Percentiles rank a stretch among this genome's conserved stretches.
These are phyloP conservation scores for Pythium myriotylum DNA, from an alignment of 352 stramenopile genomes.

Conservation along the genomic window DNA sequence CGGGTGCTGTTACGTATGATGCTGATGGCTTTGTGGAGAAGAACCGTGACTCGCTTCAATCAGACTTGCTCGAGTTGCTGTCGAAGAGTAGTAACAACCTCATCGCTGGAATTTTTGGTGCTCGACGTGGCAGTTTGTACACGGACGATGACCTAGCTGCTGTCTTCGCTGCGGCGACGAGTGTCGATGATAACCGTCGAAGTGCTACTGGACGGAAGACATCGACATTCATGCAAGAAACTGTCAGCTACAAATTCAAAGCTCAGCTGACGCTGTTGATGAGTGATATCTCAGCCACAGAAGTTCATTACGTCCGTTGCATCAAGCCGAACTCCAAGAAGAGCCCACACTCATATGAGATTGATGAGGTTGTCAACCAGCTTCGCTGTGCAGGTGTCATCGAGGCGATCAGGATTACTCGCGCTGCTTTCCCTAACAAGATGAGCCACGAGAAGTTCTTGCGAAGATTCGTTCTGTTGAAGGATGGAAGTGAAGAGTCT, in stretches of 20 bases:
- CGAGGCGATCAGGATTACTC: constrained; percentile 90
- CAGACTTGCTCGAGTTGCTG: constrained; percentile 73
- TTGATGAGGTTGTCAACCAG: constrained; percentile 83
- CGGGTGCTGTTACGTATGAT: constrained; percentile 80
- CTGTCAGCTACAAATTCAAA: constrained; percentile 91
- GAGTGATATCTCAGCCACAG: constrained; percentile 83
- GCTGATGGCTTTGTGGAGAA: constrained; percentile 86
- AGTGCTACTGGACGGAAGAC: constrained; percentile 53
- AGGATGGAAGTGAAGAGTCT: constrained; percentile 30
- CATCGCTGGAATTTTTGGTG: constrained; percentile 76
- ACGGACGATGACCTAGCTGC: constrained; percentile 64
- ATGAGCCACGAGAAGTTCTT: constrained; percentile 92
- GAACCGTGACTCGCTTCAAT: constrained; percentile 87
- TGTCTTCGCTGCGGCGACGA: constrained; percentile 50
- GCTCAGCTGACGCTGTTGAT: constrained; percentile 85
- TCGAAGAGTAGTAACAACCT: constrained; percentile 68
- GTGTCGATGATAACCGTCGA: constrained; percentile 40
- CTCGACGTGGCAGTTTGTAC: constrained; percentile 49
- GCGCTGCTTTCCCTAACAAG: constrained; percentile 92
- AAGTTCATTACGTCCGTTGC: constrained; percentile 90
- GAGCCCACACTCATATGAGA: constrained; percentile 81
- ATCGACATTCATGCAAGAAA: constrained; percentile 87
- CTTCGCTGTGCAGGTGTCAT: constrained; percentile 89
- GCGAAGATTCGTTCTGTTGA: constrained; percentile 79
- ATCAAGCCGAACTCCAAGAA: constrained; percentile 92